A percentile compares a stretch with the other conserved stretches of the same genome.
phyloP scores from a whole-genome alignment of 345 rosid genomes.

The Acer negundo region DNA sequence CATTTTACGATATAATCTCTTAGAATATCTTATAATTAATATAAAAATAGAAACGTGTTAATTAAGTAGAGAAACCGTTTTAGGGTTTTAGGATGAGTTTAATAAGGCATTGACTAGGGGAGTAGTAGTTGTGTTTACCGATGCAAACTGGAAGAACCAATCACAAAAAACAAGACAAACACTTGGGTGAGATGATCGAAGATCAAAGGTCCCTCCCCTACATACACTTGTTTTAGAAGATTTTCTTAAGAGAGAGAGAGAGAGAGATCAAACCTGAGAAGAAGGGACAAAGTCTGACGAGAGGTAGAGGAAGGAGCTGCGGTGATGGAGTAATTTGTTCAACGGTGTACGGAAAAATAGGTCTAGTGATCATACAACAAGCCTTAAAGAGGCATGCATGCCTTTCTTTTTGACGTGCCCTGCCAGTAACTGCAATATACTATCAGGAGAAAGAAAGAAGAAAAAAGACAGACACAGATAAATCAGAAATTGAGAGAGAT shows the following conservation, averaged over 20 bases:
- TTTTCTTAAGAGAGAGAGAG: not conserved
- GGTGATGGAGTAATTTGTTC: not conserved
- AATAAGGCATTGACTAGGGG: not conserved
- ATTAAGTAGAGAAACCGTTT: not conserved
- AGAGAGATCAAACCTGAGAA: not conserved
- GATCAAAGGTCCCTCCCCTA: no score
- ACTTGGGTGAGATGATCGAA: no score
- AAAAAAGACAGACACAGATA: no score
- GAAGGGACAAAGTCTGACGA: constrained; percentile 31
- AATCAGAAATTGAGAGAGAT: not conserved
- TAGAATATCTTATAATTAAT: no score
- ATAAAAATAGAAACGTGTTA: not conserved
- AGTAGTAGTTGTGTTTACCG: not conserved
- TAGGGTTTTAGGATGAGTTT: not conserved
- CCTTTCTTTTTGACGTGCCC: constrained; percentile 25
- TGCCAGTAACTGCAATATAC: not conserved
- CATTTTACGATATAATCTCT: no score
- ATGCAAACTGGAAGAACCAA: not conserved
- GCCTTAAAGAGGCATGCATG: constrained; percentile 23
- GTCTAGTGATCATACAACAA: constrained; percentile 8
- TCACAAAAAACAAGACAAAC: not conserved
- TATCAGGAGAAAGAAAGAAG: not conserved
- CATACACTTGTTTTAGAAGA: no score
- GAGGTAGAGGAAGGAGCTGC: not conserved
- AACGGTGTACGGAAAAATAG: constrained; percentile 10